Conservation (phyloP, 2,329 filamentous ascomycete species). For the Epichloe coenophiala region DNA sequence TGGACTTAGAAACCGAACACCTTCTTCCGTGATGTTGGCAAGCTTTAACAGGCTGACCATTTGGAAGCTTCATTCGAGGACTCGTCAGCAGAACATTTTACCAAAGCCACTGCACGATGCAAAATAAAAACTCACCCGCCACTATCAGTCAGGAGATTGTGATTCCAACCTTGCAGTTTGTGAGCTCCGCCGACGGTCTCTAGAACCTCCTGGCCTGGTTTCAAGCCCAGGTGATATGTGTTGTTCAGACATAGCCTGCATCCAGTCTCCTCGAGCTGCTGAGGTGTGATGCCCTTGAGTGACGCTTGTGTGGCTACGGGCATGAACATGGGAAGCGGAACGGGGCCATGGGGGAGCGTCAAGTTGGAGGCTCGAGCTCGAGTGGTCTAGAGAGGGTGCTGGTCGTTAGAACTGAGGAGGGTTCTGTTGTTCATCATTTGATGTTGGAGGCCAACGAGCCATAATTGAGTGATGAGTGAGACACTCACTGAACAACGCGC, state of each 20-base stretch:
- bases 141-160: slow-evolving; percentile 83
- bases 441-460: not conserved
- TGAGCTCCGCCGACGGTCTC: slow-evolving; percentile 85
- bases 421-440: not conserved
- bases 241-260: slow-evolving; percentile 94
- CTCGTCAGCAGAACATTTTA: not conserved
- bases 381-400: slow-evolving; percentile 51
- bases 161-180: slow-evolving; percentile 84
- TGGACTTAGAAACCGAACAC: slow-evolving; percentile 88
- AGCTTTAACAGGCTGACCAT: slow-evolving; percentile 96
- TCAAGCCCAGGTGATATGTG: slow-evolving; percentile 91
- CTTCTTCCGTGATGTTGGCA: slow-evolving; percentile 87
- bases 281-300: slow-evolving; percentile 83
- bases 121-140: slow-evolving; percentile 41
- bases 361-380: slow-evolving; percentile 83
- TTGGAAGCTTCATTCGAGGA: slow-evolving; percentile 62
- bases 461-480: not conserved
- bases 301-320: slow-evolving; percentile 95
- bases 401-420: not conserved
- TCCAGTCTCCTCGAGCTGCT: slow-evolving; percentile 78
- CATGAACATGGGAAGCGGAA: slow-evolving; percentile 93
- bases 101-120: not conserved
- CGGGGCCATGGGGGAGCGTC: slow-evolving; percentile 79
- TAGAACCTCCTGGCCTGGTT: slow-evolving; percentile 81
- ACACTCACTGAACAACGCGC: slow-evolving; percentile 64